Conservation (phyloP, 2,329 filamentous ascomycete genomes). For the Trichoderma sp. region DNA sequence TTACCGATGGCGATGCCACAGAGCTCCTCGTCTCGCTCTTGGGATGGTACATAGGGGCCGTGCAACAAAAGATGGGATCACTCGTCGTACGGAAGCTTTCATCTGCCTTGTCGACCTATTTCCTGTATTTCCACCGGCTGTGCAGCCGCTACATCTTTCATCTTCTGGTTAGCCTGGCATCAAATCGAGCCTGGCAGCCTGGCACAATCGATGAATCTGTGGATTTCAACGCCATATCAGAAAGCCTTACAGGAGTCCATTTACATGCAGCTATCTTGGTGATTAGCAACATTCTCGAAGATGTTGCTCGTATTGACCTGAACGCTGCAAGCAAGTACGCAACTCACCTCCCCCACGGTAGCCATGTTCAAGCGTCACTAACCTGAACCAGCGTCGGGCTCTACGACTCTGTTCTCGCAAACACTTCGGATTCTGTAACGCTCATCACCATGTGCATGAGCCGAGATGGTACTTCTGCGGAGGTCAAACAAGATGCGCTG, state of each 20-base stretch:
- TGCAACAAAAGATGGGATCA: conserved; percentile 51
- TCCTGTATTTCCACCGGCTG: conserved; percentile 64
- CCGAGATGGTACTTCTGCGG: conserved; percentile 28
- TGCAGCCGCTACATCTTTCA: conserved; percentile 68
- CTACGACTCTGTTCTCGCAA: conserved; percentile 42
- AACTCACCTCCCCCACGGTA: conserved; percentile 23
- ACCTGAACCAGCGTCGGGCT: conserved; percentile 35
- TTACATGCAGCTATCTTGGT: conserved; percentile 65
- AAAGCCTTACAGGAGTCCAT: conserved; percentile 45
- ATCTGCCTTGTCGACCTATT: conserved; percentile 73
- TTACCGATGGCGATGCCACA: conserved; percentile 57
- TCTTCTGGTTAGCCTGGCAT: conserved; percentile 54
- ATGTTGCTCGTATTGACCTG: conserved; percentile 58
- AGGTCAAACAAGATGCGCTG: conserved; percentile 54
- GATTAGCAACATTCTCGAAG: conserved; percentile 39
- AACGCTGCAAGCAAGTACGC: conserved; percentile 56
- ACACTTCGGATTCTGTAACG: conserved; percentile 40
- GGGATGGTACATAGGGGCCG: conserved; percentile 58
- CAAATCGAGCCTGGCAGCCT: conserved; percentile 27
- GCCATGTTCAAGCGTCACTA: conserved; percentile 26
- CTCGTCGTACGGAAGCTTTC: conserved; percentile 73
- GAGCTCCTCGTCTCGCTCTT: conserved; percentile 61
- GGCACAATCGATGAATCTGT: conserved; percentile 31
- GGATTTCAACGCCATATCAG: conserved; percentile 47
- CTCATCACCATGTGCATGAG: conserved; percentile 42